Evolutionary conservation across 257 asterid genomes (phyloP).

Genomic region (Petunia secreta): DNA sequence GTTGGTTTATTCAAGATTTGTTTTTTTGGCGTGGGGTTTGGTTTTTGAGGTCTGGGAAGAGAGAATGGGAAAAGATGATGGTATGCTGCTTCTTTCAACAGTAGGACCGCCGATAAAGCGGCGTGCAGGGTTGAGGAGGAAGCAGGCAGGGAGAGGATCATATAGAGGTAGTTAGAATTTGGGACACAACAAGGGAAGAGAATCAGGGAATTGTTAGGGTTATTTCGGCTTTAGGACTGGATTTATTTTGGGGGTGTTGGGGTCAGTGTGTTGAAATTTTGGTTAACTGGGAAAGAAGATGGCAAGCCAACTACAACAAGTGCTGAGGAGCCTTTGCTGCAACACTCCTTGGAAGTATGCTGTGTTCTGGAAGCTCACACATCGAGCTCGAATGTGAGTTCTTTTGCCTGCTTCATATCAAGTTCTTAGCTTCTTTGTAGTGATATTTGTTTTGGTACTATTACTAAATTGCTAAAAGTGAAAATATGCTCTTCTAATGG

Average conservation of each 20-base stretch:
- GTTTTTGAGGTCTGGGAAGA: constrained; percentile 39
- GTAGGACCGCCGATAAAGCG: constrained; percentile 98
- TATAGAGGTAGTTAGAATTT: constrained; percentile 92
- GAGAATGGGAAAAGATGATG: constrained; percentile 75
- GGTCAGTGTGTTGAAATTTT: constrained; percentile 30
- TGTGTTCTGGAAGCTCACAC: constrained; percentile 92
- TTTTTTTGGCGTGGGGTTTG: constrained; percentile 39
- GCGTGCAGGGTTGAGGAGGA: constrained; percentile 85
- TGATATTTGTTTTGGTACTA: constrained; percentile 17
- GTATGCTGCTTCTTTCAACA: constrained; percentile 71
- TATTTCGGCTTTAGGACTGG: constrained; percentile 52
- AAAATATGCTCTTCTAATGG: neutral
- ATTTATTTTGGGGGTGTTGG: constrained; percentile 32
- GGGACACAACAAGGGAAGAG: constrained; percentile 33
- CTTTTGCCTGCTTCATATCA: constrained; percentile 18
- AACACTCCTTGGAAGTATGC: constrained; percentile 87
- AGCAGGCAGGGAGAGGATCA: constrained; percentile 99
- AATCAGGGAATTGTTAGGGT: constrained; percentile 49
- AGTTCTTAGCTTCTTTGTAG: neutral
- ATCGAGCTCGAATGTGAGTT: constrained; percentile 80
- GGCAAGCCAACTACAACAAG: constrained; percentile 73
- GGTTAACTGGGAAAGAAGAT: constrained; percentile 49
- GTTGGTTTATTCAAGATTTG: constrained; percentile 28
- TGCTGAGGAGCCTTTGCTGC: constrained; percentile 75
- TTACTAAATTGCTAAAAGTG: neutral